phyloP scores from a whole-genome alignment of 116 monocot species.

The Dioscorea cayenensis region DNA sequence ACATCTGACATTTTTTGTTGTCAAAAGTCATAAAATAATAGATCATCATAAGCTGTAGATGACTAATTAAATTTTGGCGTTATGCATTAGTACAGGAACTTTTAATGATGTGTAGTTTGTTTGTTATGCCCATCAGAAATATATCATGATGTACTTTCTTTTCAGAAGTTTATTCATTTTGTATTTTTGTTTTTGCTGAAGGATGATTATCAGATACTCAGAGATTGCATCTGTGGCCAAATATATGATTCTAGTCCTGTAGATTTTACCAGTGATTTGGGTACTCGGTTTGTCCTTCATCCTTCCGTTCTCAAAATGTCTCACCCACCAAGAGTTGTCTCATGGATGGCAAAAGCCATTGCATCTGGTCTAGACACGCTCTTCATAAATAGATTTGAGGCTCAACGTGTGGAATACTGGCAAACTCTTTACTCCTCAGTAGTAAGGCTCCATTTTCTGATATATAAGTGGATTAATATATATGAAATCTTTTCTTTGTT shows the following conservation, averaged over 20 bases:
- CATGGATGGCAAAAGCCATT: slow-evolving; percentile 71
- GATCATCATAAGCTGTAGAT: too few species aligned
- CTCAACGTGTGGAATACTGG: slow-evolving; percentile 46
- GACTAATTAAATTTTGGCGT: too few species aligned
- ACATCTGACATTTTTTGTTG: too few species aligned
- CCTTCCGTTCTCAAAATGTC: slow-evolving; percentile 23
- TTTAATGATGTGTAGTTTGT: too few species aligned
- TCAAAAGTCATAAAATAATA: too few species aligned
- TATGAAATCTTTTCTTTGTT: not conserved
- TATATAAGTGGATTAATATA: not conserved
- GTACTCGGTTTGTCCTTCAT: slow-evolving; percentile 30
- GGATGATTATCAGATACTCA: slow-evolving; percentile 65
- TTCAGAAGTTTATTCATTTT: not conserved
- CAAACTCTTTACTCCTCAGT: slow-evolving; percentile 47
- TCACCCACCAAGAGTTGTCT: slow-evolving; percentile 41
- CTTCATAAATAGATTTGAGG: slow-evolving; percentile 57
- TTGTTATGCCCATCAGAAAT: too few species aligned
- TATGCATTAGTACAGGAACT: too few species aligned
- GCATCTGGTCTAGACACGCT: slow-evolving; percentile 61
- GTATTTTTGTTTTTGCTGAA: slow-evolving; percentile 13
- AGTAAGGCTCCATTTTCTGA: slow-evolving; percentile 26
- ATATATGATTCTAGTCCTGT: slow-evolving; percentile 82
- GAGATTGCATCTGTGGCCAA: slow-evolving; percentile 73
- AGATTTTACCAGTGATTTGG: slow-evolving; percentile 67
- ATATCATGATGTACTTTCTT: not conserved